These are phyloP conservation scores for Oryza meyeriana DNA, from an alignment of 176 grass and related monocot species.

Conservation along the genomic window DNA sequence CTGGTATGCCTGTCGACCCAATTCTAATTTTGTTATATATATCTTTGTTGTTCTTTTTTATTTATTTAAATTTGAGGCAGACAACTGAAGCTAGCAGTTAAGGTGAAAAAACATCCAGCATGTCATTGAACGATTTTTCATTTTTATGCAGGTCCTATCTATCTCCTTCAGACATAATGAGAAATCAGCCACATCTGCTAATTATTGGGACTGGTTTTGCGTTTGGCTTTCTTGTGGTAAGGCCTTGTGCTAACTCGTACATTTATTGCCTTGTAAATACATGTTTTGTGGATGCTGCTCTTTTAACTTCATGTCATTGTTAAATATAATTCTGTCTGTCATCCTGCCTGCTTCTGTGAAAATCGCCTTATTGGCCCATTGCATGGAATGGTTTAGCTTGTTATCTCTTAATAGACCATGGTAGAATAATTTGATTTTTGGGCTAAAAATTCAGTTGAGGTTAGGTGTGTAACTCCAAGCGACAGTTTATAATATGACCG, in stretches of 20 bases:
- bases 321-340: not conserved
- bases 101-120: not conserved
- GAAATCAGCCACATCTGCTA: conserved; percentile 80
- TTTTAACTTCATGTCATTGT: not conserved
- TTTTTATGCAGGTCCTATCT: conserved; percentile 67
- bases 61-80: not conserved
- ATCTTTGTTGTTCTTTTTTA: not conserved
- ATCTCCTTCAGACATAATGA: conserved; percentile 91
- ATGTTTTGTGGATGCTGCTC: not conserved
- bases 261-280: not conserved
- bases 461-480: not conserved
- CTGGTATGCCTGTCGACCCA: conserved; percentile 58
- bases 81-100: not conserved
- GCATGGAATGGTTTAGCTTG: not conserved
- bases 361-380: not conserved
- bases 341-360: not conserved
- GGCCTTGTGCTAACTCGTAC: not conserved
- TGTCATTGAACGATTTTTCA: conserved; percentile 20
- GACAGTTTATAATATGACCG: not conserved
- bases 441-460: not conserved
- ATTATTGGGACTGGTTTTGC: conserved; percentile 96
- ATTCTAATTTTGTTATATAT: conserved; percentile 2
- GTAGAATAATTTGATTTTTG: not conserved
- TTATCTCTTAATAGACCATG: not conserved
- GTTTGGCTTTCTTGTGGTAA: conserved; percentile 97